phyloP scores from a whole-genome alignment of 371 early-diverging fungal genomes.

The Haplosporangium sp. region DNA sequence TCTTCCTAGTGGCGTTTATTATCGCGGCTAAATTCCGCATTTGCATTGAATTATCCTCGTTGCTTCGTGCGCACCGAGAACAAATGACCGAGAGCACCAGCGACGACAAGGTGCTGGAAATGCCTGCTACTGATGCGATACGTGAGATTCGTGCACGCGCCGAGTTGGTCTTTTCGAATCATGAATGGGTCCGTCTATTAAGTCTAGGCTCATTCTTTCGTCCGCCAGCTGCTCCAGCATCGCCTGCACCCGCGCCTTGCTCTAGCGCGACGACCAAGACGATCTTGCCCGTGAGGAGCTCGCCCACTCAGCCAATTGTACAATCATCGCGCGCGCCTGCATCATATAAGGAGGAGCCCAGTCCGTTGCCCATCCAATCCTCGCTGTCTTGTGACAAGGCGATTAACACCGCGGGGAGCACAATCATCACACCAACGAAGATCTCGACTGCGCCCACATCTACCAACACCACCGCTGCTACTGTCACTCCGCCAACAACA shows the following conservation, averaged over 20 bases:
- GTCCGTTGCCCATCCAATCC: constrained; percentile 30
- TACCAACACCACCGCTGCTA: neutral
- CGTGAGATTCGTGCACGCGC: constrained; percentile 20
- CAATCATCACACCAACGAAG: neutral
- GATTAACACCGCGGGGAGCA: neutral
- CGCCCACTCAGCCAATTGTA: constrained; percentile 23
- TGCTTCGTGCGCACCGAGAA: neutral
- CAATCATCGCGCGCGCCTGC: neutral
- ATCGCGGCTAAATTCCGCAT: constrained; percentile 64
- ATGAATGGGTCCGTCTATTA: constrained; percentile 47
- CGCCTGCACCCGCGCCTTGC: neutral
- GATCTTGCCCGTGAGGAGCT: constrained; percentile 5
- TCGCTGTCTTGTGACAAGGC: neutral
- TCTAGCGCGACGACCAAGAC: neutral
- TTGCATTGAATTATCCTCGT: constrained; percentile 59
- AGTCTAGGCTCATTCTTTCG: constrained; percentile 41
- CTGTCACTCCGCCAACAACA: neutral
- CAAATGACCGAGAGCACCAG: neutral
- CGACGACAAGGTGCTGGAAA: neutral
- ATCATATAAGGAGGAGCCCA: constrained; percentile 6
- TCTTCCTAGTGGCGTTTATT: constrained; percentile 69
- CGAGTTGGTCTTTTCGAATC: constrained; percentile 37
- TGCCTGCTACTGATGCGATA: constrained; percentile 5
- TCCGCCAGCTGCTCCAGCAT: neutral
- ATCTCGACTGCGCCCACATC: neutral